These are phyloP conservation scores for Phytophthora palmivora DNA, from an alignment of 352 stramenopile genomes.

Conservation along the genomic window DNA sequence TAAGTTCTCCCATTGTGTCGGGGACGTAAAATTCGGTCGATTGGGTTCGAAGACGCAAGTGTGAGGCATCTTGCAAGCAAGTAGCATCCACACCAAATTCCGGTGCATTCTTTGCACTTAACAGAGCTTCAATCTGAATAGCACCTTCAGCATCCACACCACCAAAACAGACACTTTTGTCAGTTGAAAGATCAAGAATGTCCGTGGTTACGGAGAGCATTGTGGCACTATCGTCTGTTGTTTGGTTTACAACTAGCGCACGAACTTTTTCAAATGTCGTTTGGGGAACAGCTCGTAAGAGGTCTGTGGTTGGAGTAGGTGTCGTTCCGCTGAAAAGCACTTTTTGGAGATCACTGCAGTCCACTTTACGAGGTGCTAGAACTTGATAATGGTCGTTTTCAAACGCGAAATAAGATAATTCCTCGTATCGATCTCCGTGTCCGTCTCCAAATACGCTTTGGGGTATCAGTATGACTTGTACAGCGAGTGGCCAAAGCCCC, in stretches of 20 bases:
- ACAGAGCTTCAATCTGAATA: constrained; percentile 43
- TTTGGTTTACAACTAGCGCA: constrained; percentile 35
- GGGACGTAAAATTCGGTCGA: constrained; percentile 43
- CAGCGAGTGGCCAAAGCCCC: constrained; percentile 42
- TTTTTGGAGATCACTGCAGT: constrained; percentile 31
- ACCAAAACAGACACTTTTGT: constrained; percentile 40
- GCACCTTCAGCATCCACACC: constrained; percentile 40
- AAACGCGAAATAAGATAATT: constrained; percentile 38
- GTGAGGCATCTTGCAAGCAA: constrained; percentile 31
- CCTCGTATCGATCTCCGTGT: constrained; percentile 51
- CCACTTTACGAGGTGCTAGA: constrained; percentile 27
- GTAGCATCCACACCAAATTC: constrained; percentile 35
- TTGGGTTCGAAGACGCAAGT: constrained; percentile 39
- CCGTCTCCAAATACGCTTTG: constrained; percentile 51
- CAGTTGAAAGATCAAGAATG: constrained; percentile 31
- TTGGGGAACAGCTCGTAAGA: constrained; percentile 33
- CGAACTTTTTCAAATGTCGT: constrained; percentile 28
- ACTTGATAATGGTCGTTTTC: constrained; percentile 54
- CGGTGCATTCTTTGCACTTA: constrained; percentile 28
- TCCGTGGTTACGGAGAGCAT: constrained; percentile 28
- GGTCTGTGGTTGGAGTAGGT: constrained; percentile 25
- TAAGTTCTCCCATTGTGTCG: constrained; percentile 41
- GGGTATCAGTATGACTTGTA: constrained; percentile 40
- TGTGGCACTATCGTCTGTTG: constrained; percentile 5
- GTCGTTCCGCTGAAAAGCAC: constrained; percentile 19